Evolutionary conservation across 257 asterid species (phyloP).

Genomic region (Anisodus tanguticus): DNA sequence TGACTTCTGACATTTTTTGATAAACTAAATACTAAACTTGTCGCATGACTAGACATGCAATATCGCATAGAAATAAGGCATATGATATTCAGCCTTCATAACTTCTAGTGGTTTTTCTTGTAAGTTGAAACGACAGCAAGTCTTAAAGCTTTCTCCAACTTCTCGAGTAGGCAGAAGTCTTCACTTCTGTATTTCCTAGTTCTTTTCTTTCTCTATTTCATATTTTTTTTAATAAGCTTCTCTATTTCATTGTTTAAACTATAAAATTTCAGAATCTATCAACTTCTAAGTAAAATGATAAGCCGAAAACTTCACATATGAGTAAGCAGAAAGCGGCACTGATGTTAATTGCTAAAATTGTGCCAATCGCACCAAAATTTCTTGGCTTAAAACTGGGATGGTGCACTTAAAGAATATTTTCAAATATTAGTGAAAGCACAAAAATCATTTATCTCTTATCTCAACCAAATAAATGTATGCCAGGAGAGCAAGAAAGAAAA

Average conservation of each 20-base stretch:
- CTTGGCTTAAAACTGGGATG: neutral
- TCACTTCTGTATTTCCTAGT: neutral
- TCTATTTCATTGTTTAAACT: neutral
- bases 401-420: neutral
- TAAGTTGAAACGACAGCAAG: neutral
- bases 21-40: neutral
- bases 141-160: neutral
- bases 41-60: neutral
- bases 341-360: neutral
- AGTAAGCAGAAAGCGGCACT: neutral
- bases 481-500: neutral
- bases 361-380: neutral
- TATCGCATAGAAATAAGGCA: neutral
- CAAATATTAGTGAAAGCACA: constrained; percentile 9
- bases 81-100: neutral
- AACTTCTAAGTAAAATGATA: neutral
- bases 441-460: neutral
- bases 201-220: neutral
- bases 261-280: constrained; percentile 4
- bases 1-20: neutral
- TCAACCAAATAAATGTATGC: constrained; percentile 2
- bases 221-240: neutral
- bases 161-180: neutral
- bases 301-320: neutral
- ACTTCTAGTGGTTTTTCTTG: neutral